These are phyloP conservation scores for Tolypocladium ovalisporum DNA, from an alignment of 2,329 filamentous ascomycete species.

Conservation along the genomic window DNA sequence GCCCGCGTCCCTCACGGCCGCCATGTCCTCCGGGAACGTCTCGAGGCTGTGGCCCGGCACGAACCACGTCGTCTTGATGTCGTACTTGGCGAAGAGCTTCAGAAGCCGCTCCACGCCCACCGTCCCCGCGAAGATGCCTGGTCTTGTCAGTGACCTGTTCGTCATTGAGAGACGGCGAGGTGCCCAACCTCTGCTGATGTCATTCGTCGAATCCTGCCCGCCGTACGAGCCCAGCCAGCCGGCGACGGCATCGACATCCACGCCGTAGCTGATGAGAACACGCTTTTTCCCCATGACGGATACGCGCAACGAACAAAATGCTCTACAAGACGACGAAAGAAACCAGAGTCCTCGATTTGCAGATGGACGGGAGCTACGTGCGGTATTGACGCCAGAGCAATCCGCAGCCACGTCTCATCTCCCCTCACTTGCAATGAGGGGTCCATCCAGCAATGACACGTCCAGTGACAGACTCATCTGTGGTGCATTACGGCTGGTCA, in stretches of 20 bases:
- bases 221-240: constrained; percentile 69
- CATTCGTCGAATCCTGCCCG: constrained; percentile 59
- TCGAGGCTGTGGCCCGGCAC: constrained; percentile 38
- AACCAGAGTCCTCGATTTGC: too few relatives aligned
- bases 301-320: background rate
- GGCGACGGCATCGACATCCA: constrained; percentile 67
- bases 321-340: too few relatives aligned
- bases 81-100: constrained; percentile 61
- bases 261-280: constrained; percentile 41
- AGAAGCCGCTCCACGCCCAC: constrained; percentile 54
- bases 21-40: constrained; percentile 35
- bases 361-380: too few relatives aligned
- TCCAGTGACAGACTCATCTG: background rate
- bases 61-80: constrained; percentile 53
- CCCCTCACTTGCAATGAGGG: background rate
- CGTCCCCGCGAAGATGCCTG: constrained; percentile 57
- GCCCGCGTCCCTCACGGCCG: constrained; percentile 31
- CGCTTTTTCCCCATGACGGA: constrained; percentile 1
- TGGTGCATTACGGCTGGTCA: background rate
- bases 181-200: constrained; percentile 57
- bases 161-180: background rate
- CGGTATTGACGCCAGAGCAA: background rate
- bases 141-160: constrained; percentile 15
- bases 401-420: background rate
- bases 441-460: background rate